phyloP scores from a whole-genome alignment of 1,139 yeast genomes.

The Sugiyamaella grinbergsii region DNA sequence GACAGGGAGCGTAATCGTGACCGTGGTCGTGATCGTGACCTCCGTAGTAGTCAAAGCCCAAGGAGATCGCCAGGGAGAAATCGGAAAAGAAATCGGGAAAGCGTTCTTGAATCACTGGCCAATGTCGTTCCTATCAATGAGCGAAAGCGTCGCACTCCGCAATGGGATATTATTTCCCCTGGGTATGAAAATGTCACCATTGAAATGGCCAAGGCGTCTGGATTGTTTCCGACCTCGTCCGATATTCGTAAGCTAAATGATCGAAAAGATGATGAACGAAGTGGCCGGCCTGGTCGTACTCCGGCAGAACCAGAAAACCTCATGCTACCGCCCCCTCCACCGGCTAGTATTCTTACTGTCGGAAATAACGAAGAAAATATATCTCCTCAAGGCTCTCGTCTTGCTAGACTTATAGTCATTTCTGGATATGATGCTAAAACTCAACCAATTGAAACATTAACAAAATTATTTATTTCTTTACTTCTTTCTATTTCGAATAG shows the following conservation, averaged over 20 bases:
- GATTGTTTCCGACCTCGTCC: slow-evolving; percentile 67
- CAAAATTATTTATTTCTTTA: slow-evolving; percentile 43
- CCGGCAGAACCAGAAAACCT: background rate
- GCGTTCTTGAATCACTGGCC: slow-evolving; percentile 29
- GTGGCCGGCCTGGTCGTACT: slow-evolving; percentile 2
- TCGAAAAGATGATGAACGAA: slow-evolving; percentile 7
- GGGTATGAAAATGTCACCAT: slow-evolving; percentile 80
- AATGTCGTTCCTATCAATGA: slow-evolving; percentile 49
- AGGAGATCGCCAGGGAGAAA: slow-evolving; percentile 25
- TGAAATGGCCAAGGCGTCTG: slow-evolving; percentile 78
- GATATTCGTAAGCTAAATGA: slow-evolving; percentile 36
- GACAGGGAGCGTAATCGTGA: slow-evolving; percentile 24
- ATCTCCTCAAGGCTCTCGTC: slow-evolving; percentile 33
- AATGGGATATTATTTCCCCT: slow-evolving; percentile 75
- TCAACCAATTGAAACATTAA: slow-evolving; percentile 46
- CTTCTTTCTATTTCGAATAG: slow-evolving; percentile 21
- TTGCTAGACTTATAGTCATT: slow-evolving; percentile 54
- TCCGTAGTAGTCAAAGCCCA: slow-evolving; percentile 28
- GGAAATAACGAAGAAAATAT: slow-evolving; percentile 19
- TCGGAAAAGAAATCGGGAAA: slow-evolving; percentile 24
- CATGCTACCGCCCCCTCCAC: slow-evolving; percentile 18
- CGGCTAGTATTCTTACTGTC: slow-evolving; percentile 11
- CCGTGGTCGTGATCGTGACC: slow-evolving; percentile 23
- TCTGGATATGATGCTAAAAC: slow-evolving; percentile 49
- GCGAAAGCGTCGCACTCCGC: slow-evolving; percentile 51